Base-by-base conservation (phyloP, 768 basidiomycete genomes). In the Tylopilus subfusipes region DNA sequence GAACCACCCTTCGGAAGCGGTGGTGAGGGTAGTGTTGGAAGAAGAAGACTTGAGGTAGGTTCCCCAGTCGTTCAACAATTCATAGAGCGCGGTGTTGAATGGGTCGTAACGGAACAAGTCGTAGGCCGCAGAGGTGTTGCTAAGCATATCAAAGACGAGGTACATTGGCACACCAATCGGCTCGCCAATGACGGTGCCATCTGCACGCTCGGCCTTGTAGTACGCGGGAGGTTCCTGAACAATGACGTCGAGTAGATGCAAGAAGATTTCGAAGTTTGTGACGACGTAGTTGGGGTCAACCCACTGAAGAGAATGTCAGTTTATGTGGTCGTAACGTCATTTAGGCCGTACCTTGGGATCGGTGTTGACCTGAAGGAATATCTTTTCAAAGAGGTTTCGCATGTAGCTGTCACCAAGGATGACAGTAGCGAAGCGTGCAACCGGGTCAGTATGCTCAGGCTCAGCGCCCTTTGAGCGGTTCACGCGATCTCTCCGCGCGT, bases 81-180 rank as follows among this genome's bases (percentile, higher is more conserved):
- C 18, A 21, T 44, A 6, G 6, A 52, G 10, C 22, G 48, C 53
- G 11, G 1, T 3, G 29, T 61, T 60, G 19, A 59, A 60, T 27
- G 42, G 22, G 1, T 42, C 14, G 16, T 22, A 25, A 43, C 50
- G 57, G 48, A 63, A 63, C 18, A 63, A 31, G 42, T 52, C 52
- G 3, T 66, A 63, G 3, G 47, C 64, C 0, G 61, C 61, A 18
- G 48, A 9, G n/a, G 64, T 66, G 53, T 65, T 65, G 50, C 64
- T 46, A 45, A 65, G 53, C n/a, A 63, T 5, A 42, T 65, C 61
- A 22, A 66, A 39, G 33, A 58, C 12, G 24, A 60, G 56, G 18
- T 38, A 55, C n/a, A 65, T 29, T 0, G 64, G 64, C 4, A 57
- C 56, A 18, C 58, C 64, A 18, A 65, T 47, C 18, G 58, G 57